Evolutionary conservation across 2,329 filamentous ascomycete species (phyloP), one percentile per base, ranked within the genome.

Genomic region (Neofusicoccum parvum): DNA sequence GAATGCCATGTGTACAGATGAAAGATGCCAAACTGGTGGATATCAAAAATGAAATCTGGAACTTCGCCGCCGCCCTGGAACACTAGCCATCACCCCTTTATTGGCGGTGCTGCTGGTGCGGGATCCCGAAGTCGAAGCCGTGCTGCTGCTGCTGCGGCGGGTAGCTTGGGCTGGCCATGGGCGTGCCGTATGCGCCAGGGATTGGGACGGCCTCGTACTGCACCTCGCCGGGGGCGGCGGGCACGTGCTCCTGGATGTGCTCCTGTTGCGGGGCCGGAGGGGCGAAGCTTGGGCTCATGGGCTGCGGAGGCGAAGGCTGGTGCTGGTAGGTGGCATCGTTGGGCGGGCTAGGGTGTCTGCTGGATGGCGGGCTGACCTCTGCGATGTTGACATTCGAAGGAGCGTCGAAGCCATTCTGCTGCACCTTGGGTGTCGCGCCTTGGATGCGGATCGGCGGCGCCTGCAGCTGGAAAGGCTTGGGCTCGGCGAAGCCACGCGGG

Each of bases 141-240:
- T 67, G 68, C 20, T 69, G 65, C 59, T 72, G 71, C 32, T 70
- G 70, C 46, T 69, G 71, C 39, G 76, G 75, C 50, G 76, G 76
- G 70, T 81, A 48, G 34, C 27, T 56, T 5, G 81, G 80, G 62
- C 77, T 80, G 65, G 75, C 72, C 53, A 82, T 74, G 6, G 82
- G 80, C 64, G 78, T 81, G 6, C 85, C 82, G 75, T 97, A 97
- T 0, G 93, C 91, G 5, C 91, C 91, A 0, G 94, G 94, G 67
- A 97, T 97, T 0, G 94, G 92, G 37, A 97, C 94, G 23, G 90
- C 82, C 12, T 89, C 94, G 77, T 97, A 97, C 56, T 88, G 87
- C 71, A 90, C 87, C 83, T 97, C 94, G 54, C 93, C 91, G 0
- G 91, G 88, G 10, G 91, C 90, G 32, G 88, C 85, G 11, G 85